Evolutionary conservation across 768 basidiomycete species (phyloP).

Genomic region (Suillus discolor): DNA sequence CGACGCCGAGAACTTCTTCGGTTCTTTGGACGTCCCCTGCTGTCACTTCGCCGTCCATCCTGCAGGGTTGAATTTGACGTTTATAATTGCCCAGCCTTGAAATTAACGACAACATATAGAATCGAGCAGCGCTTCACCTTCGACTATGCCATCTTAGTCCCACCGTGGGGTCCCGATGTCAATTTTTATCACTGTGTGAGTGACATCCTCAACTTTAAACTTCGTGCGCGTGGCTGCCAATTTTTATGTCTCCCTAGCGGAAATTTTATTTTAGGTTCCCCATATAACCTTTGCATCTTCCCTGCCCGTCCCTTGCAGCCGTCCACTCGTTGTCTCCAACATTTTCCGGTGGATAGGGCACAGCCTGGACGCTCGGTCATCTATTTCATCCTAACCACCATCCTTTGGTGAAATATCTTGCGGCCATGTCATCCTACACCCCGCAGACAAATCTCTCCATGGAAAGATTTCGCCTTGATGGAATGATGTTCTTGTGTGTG

Average conservation of each 20-base stretch:
- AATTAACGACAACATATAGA: not conserved
- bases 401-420: not conserved
- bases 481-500: conserved; percentile 21
- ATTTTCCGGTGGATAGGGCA: not conserved
- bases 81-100: not conserved
- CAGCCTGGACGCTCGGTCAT: not conserved
- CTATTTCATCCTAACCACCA: not conserved
- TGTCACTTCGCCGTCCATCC: not conserved
- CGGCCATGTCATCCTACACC: conserved; percentile 23
- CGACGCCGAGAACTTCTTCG: not conserved
- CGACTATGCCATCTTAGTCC: not conserved
- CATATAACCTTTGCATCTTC: not conserved
- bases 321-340: not conserved
- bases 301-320: not conserved
- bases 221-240: not conserved
- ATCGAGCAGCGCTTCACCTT: not conserved
- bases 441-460: conserved; percentile 25
- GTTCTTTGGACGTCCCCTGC: not conserved
- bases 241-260: not conserved
- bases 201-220: not conserved
- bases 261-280: not conserved
- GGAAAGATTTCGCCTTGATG: conserved; percentile 28
- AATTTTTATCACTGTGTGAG: conserved; percentile 1
- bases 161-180: not conserved
- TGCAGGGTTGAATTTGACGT: not conserved